Evolutionary conservation across 495 filamentous ascomycete genomes (phyloP).

Genomic region (Hyaloscypha variabilis): DNA sequence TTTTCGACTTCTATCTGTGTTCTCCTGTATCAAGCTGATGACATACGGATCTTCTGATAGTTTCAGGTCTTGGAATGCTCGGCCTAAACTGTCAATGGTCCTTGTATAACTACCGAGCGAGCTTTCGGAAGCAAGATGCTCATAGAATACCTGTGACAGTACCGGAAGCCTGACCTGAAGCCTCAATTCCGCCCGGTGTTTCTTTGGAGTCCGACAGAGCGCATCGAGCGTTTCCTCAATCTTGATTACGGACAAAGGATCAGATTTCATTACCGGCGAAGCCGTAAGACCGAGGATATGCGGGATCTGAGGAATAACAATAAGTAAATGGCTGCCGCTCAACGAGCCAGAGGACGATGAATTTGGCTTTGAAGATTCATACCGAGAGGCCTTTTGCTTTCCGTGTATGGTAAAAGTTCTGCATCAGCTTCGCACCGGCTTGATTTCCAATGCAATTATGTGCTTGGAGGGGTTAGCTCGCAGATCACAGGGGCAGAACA

Average conservation of each 20-base stretch:
- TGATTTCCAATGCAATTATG: conserved; percentile 69
- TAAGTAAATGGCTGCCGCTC: background rate
- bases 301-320: conserved; percentile 46
- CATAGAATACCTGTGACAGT: conserved; percentile 56
- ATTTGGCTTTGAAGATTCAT: background rate
- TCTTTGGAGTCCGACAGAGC: conserved; percentile 69
- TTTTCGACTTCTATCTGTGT: conserved; percentile 36
- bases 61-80: conserved; percentile 50
- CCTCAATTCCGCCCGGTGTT: conserved; percentile 70
- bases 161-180: conserved; percentile 67
- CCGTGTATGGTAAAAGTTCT: conserved; percentile 66
- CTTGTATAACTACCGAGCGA: conserved; percentile 22
- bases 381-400: conserved; percentile 36
- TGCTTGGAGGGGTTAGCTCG: conserved; percentile 44
- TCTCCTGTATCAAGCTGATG: conserved; percentile 44
- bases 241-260: conserved; percentile 47
- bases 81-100: conserved; percentile 38
- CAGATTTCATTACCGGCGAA: conserved; percentile 71
- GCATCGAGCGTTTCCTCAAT: conserved; percentile 81
- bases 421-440: conserved; percentile 79
- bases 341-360: background rate
- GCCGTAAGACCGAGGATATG: conserved; percentile 84
- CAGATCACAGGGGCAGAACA: background rate
- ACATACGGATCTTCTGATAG: conserved; percentile 75
- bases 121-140: conserved; percentile 14